Evolutionary conservation across 176 grass and related monocot genomes (phyloP), one percentile per base, ranked within the genome.

Genomic region (Thalia dealbata): DNA sequence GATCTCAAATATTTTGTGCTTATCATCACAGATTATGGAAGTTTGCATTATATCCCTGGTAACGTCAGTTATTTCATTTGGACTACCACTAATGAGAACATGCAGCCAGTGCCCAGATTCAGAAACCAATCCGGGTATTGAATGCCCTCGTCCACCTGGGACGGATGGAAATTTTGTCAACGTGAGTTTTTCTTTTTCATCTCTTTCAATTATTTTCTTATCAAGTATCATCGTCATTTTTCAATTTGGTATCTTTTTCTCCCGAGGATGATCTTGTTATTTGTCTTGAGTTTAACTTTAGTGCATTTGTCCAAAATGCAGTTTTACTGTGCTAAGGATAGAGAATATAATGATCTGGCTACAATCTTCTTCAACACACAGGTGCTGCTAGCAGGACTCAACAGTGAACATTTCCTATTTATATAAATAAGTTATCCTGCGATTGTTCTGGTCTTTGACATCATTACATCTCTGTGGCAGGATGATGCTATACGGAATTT

Each of bases 281-380:
- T 4, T 38, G 32, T 38, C 32, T 70, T 68, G 50, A 55, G 26
- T 68, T 8, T 78, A 67, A 78, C 77, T 50, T 78, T 27, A 70
- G 77, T 18, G 77, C 69, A 77, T 43, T 43, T 0, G 69, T 61
- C 56, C 15, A 16, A 25, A 11, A 64, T 84, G 74, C 90, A 99
- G 95, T 99, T 99, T 75, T 88, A 92, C 80, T 99, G 95, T 86
- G 81, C 95, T 30, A 91, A 84, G 70, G 87, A 91, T 54, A 91
- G 88, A 30, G 95, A 99, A 73, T 99, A 99, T 81, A 99, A 99
- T 85, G 95, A 99, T 82, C 80, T 99, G 80, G 95, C 95, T 46
- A 99, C 95, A 67, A 99, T 99, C 86, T 99, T 99, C 85, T 99
- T 99, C 85, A 99, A 99, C 78, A 88, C 95, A 75, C 95, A 99